A percentile compares a stretch with the other conserved stretches of the same genome.
phyloP scores from a whole-genome alignment of 306 rosid species.

The Inga oerstediana region DNA sequence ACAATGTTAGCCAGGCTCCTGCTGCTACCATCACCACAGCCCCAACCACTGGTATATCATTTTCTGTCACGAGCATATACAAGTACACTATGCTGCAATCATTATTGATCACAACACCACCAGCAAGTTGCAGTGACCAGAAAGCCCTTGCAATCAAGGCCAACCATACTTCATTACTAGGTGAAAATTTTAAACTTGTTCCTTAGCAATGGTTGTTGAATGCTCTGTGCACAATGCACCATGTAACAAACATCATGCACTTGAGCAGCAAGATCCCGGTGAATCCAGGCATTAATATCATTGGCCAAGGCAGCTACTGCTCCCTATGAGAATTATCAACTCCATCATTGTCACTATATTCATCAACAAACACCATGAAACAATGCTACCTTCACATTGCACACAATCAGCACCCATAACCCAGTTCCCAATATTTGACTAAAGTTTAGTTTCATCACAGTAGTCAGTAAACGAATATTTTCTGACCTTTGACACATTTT shows the following conservation, averaged over 20 bases:
- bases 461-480: background rate
- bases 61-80: background rate
- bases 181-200: background rate
- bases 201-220: constrained; percentile 1
- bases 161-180: constrained; percentile 13
- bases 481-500: constrained; percentile 5
- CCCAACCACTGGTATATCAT: constrained; percentile 3
- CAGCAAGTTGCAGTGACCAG: constrained; percentile 5
- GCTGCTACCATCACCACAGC: background rate
- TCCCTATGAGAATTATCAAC: constrained; percentile 8
- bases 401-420: constrained; percentile 28
- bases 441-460: background rate
- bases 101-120: constrained; percentile 1
- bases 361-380: background rate
- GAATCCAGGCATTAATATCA: constrained; percentile 12
- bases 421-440: no score
- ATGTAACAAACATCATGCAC: background rate
- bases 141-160: background rate
- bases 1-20: background rate
- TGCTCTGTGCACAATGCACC: background rate
- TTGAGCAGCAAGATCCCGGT: constrained; percentile 24
- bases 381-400: constrained; percentile 13
- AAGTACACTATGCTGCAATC: constrained; percentile 10
- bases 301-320: constrained; percentile 11
- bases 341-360: constrained; percentile 4